A percentile compares a stretch with the other conserved stretches of the same genome.
These are phyloP conservation scores for Aspergillus hancockii DNA, from an alignment of 495 filamentous ascomycete species.

Conservation along the genomic window DNA sequence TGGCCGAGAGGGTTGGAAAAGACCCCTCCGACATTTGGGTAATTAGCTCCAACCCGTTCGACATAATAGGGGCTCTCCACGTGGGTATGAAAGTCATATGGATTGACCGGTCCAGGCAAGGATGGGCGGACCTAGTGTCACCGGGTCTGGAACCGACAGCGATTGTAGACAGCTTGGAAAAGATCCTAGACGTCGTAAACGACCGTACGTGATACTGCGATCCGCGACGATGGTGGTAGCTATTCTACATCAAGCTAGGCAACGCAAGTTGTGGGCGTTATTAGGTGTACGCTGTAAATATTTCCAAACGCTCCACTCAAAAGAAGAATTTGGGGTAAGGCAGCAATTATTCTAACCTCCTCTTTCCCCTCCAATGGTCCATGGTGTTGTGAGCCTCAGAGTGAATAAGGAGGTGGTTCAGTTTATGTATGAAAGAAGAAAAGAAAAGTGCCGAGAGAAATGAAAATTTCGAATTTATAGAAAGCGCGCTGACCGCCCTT, in stretches of 20 bases:
- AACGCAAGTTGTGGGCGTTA: background rate
- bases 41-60: constrained; percentile 79
- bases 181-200: constrained; percentile 30
- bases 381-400: constrained; percentile 42
- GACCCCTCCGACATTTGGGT: constrained; percentile 63
- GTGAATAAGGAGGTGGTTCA: constrained; percentile 51
- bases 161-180: constrained; percentile 32
- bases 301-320: constrained; percentile 53
- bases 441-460: constrained; percentile 32
- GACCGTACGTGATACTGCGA: background rate
- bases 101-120: constrained; percentile 59
- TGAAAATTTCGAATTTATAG: constrained; percentile 31
- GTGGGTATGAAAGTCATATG: constrained; percentile 63
- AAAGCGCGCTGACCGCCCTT: constrained; percentile 17
- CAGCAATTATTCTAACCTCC: constrained; percentile 48
- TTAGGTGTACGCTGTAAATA: constrained; percentile 37
- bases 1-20: constrained; percentile 56
- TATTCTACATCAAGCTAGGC: background rate
- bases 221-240: background rate
- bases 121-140: constrained; percentile 40
- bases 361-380: constrained; percentile 51
- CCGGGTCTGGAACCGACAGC: constrained; percentile 32
- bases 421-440: constrained; percentile 39
- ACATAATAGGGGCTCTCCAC: constrained; percentile 55
- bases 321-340: constrained; percentile 54